Percentiles rank a stretch among this genome's conserved stretches.
Conservation (phyloP, 306 rosid species). For the cucumber (Cucumis sativus) region DNA sequence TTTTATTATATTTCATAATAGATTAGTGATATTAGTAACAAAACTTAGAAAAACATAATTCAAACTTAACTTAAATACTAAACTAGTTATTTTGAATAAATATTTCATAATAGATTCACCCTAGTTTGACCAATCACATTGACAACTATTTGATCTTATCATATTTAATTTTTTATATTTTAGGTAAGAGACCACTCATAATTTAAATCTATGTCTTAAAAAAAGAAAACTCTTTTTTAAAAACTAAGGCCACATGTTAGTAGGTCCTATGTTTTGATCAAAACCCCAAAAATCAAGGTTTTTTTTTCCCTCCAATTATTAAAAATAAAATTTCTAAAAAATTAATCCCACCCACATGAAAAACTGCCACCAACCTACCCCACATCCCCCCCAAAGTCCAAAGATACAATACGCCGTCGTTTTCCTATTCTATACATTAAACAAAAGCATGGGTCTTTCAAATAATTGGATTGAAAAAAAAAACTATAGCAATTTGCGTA, state of each 20-base stretch:
- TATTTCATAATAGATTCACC: neutral
- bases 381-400: constrained; percentile 4
- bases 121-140: neutral
- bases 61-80: neutral
- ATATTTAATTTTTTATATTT: neutral
- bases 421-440: neutral
- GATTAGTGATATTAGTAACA: neutral
- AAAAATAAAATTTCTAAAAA: too few relatives aligned
- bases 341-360: constrained; percentile 5
- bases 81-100: neutral
- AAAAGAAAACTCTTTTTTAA: neutral
- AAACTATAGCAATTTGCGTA: neutral
- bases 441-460: neutral
- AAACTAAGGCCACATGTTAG: neutral
- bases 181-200: constrained; percentile 1
- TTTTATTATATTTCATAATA: neutral
- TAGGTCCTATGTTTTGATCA: constrained; percentile 1
- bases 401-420: constrained; percentile 9
- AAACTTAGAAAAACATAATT: neutral
- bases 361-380: constrained; percentile 3
- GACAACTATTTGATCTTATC: neutral
- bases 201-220: neutral
- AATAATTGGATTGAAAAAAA: neutral
- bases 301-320: neutral
- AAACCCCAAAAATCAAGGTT: neutral